phyloP scores from a whole-genome alignment of 1,284 basidiomycete genomes.

The Pyrrhoderma noxium region DNA sequence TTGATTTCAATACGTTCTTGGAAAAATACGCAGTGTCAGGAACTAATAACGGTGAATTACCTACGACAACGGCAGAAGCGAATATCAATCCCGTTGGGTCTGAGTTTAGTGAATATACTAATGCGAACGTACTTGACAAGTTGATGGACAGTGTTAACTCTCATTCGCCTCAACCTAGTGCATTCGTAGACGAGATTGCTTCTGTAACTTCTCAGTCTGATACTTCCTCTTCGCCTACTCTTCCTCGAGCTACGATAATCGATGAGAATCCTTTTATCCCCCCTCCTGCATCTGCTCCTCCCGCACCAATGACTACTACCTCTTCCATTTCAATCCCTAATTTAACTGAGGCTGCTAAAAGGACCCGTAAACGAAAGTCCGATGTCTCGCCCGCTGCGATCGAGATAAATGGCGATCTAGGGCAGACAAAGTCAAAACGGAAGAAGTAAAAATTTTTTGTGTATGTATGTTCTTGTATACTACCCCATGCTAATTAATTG shows the following conservation, averaged over 20 bases:
- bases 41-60: too few relatives aligned
- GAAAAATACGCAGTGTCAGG: conserved; percentile 24
- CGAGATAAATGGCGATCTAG: background rate
- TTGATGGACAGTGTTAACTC: background rate
- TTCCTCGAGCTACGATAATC: conserved; percentile 1
- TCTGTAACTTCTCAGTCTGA: conserved; percentile 24
- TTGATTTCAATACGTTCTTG: conserved; percentile 45
- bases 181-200: conserved; percentile 32
- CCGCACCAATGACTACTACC: background rate
- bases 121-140: too few relatives aligned
- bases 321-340: background rate
- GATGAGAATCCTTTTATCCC: conserved; percentile 1
- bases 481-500: too few relatives aligned
- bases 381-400: conserved; percentile 6
- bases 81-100: too few relatives aligned
- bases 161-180: conserved; percentile 21
- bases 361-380: conserved; percentile 16
- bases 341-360: conserved; percentile 1
- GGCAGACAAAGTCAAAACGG: conserved; percentile 21
- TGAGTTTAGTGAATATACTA: too few relatives aligned
- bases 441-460: conserved; percentile 20
- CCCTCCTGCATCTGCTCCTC: too few relatives aligned
- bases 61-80: too few relatives aligned
- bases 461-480: too few relatives aligned
- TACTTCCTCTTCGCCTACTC: conserved; percentile 13